Percentiles rank a stretch among this genome's conserved stretches.
phyloP scores from a whole-genome alignment of 2,329 filamentous ascomycete genomes.

The Nemania serpens region DNA sequence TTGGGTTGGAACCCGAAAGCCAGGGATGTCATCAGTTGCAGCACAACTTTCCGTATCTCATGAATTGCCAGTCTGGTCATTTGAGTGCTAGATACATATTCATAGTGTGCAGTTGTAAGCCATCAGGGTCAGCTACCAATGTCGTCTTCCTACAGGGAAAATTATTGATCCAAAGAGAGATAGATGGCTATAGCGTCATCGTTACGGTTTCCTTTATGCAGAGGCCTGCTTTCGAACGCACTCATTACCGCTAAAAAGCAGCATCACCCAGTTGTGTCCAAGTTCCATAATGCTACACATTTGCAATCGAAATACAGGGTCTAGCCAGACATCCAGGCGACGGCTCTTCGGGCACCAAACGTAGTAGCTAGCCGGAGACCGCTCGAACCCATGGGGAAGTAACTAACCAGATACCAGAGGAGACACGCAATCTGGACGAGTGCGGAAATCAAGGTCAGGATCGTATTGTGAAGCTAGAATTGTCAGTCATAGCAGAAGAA shows the following conservation, averaged over 20 bases:
- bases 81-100: background rate
- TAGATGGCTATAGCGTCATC: background rate
- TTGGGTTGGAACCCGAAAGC: background rate
- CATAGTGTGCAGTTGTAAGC: background rate
- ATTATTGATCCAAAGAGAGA: background rate
- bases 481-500: constrained; percentile 29
- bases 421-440: constrained; percentile 83
- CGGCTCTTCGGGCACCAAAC: constrained; percentile 82
- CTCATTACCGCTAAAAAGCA: background rate
- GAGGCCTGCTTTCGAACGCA: background rate
- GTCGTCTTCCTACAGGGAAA: background rate
- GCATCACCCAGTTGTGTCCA: constrained; percentile 8
- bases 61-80: background rate
- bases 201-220: background rate
- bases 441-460: constrained; percentile 83
- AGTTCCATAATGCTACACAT: constrained; percentile 17
- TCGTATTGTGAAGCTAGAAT: constrained; percentile 75
- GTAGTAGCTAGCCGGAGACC: constrained; percentile 84
- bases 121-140: background rate
- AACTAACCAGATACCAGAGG: constrained; percentile 93
- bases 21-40: background rate
- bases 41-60: background rate
- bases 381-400: constrained; percentile 95
- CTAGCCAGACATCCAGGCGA: constrained; percentile 85
- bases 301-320: constrained; percentile 15